Evolutionary conservation across 1,284 basidiomycete genomes (phyloP).

Genomic region (Hypsizygus ulmarius): DNA sequence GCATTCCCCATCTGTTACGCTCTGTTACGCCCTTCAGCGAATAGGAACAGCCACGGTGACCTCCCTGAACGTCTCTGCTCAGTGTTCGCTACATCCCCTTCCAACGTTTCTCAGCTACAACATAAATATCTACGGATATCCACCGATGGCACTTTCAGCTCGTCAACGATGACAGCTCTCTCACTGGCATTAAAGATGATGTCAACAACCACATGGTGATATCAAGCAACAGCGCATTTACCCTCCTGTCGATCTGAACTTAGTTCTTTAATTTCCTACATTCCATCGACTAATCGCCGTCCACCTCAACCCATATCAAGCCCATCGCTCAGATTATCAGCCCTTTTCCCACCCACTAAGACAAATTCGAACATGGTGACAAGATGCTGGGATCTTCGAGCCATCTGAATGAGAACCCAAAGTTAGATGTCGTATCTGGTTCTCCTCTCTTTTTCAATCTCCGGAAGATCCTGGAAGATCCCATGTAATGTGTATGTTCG

Average conservation of each 20-base stretch:
- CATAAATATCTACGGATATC: conserved; percentile 4
- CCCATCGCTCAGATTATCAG: conserved; percentile 3
- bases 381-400: not conserved
- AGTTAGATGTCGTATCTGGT: too few relatives aligned
- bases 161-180: not conserved
- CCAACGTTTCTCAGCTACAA: conserved; percentile 6
- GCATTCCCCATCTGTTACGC: conserved; percentile 11
- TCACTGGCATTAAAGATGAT: conserved; percentile 12
- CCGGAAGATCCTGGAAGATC: too few relatives aligned
- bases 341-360: not conserved
- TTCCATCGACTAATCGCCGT: conserved; percentile 1
- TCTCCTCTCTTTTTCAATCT: too few relatives aligned
- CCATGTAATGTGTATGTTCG: too few relatives aligned
- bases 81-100: not conserved
- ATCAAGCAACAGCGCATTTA: conserved; percentile 7
- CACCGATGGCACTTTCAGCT: conserved; percentile 1
- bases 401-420: not conserved
- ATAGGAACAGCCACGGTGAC: conserved; percentile 11
- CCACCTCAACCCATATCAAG: conserved; percentile 8
- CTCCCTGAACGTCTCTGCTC: not conserved
- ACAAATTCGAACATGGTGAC: not conserved
- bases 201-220: conserved; percentile 7
- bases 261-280: conserved; percentile 2
- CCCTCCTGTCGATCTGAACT: conserved; percentile 1
- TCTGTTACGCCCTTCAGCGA: conserved; percentile 5